These are phyloP conservation scores for Lipomyces yamanashiensis DNA, from an alignment of 805 yeast species.

Conservation along the genomic window DNA sequence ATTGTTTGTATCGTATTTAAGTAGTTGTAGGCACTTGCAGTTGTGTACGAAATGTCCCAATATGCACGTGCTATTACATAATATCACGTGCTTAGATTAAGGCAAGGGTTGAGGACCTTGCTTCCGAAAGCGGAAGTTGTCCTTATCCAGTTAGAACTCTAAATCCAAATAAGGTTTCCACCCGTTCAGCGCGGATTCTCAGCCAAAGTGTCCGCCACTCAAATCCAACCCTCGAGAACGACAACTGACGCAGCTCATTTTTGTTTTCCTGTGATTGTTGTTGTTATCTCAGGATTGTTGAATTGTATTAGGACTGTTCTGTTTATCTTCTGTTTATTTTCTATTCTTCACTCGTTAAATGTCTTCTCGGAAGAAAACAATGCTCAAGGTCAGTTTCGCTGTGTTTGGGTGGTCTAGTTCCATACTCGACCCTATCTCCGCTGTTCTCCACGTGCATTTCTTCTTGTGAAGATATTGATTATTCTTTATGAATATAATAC, in stretches of 20 bases:
- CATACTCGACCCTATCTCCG: not conserved
- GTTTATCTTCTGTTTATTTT: not conserved
- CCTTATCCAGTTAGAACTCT: slow-evolving; percentile 7
- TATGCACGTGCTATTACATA: not conserved
- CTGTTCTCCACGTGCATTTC: not conserved
- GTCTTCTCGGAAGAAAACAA: slow-evolving; percentile 46
- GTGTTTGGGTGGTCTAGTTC: not conserved
- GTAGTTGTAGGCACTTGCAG: too few relatives aligned
- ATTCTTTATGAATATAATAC: not conserved
- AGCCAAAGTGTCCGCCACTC: not conserved
- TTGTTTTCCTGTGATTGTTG: not conserved
- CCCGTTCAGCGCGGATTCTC: not conserved
- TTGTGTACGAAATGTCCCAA: too few relatives aligned
- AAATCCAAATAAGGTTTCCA: not conserved
- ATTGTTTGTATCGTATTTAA: too few relatives aligned
- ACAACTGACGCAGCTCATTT: not conserved
- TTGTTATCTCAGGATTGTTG: not conserved
- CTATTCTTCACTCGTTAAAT: slow-evolving; percentile 19
- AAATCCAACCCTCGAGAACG: not conserved
- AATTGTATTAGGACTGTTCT: not conserved
- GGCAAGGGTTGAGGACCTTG: slow-evolving; percentile 10
- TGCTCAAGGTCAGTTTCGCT: slow-evolving; percentile 48
- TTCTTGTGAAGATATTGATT: not conserved
- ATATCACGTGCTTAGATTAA: not conserved
- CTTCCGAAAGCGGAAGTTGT: slow-evolving; percentile 14